Evolutionary conservation across 2,329 filamentous ascomycete genomes (phyloP).

Genomic region (Aspergillus sp.): DNA sequence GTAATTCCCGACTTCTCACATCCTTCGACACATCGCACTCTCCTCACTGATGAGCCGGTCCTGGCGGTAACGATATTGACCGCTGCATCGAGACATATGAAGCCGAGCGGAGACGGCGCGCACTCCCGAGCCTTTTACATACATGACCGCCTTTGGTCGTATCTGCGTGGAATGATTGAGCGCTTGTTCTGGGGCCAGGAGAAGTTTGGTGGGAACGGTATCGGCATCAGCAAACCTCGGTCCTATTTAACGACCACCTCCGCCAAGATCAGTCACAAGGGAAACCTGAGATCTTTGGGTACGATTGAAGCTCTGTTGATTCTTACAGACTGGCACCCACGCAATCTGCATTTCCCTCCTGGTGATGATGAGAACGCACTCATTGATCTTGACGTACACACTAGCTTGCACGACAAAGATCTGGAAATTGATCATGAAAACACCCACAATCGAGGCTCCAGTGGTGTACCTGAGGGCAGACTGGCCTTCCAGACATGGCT

Average conservation of each 20-base stretch:
- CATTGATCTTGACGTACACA: conserved; percentile 68
- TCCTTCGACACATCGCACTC: conserved; percentile 72
- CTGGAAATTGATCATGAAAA: conserved; percentile 43
- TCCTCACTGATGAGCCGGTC: conserved; percentile 89
- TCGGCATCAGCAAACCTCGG: conserved; percentile 63
- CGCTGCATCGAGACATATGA: conserved; percentile 83
- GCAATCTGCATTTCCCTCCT: conserved; percentile 87
- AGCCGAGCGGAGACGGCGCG: conserved; percentile 75
- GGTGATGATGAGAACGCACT: conserved; percentile 66
- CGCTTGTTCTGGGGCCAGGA: conserved; percentile 94
- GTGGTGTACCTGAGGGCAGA: conserved; percentile 71
- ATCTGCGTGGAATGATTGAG: conserved; percentile 92
- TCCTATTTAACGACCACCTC: conserved; percentile 61
- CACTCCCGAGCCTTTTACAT: conserved; percentile 85
- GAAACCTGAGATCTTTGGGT: conserved; percentile 82
- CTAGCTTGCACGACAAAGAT: conserved; percentile 51
- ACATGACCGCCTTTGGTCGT: conserved; percentile 93
- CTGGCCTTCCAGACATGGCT: conserved; percentile 88
- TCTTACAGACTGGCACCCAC: conserved; percentile 94
- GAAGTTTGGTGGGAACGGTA: conserved; percentile 76
- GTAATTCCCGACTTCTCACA: conserved; percentile 86
- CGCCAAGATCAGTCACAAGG: conserved; percentile 57
- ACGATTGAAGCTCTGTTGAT: conserved; percentile 94
- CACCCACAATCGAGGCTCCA: conserved; percentile 45
- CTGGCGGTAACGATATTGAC: conserved; percentile 88